phyloP scores from a whole-genome alignment of 345 rosid species.

The Salix suchowensis region DNA sequence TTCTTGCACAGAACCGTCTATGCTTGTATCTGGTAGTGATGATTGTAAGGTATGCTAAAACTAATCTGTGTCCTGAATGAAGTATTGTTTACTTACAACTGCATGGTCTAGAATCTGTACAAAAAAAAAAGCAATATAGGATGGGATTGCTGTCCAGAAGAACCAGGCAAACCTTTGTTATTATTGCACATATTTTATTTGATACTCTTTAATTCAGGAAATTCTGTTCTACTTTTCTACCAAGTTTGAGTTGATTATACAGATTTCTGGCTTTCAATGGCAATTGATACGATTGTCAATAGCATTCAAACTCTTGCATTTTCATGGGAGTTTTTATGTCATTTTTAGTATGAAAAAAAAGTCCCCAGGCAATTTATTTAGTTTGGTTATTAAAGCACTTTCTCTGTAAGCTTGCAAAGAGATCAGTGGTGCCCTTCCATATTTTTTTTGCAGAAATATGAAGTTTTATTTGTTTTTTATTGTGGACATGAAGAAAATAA shows the following conservation, averaged over 20 bases:
- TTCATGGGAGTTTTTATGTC: too few relatives aligned
- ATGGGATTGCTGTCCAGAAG: background rate
- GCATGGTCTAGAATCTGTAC: background rate
- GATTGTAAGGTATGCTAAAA: conserved; percentile 71
- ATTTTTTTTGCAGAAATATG: background rate
- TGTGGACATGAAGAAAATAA: background rate
- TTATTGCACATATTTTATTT: background rate
- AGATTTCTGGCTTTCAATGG: background rate
- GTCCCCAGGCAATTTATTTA: background rate
- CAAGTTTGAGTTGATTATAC: background rate
- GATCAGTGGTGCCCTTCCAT: background rate
- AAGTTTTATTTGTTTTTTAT: background rate
- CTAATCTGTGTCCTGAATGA: conserved; percentile 5
- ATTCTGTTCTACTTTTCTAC: background rate
- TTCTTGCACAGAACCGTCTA: conserved; percentile 81
- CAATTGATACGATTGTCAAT: background rate
- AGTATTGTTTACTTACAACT: background rate
- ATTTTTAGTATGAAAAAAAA: background rate
- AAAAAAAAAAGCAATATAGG: too few relatives aligned
- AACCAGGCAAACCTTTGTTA: background rate
- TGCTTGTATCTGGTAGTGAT: conserved; percentile 98
- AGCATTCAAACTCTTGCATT: background rate
- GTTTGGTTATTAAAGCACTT: background rate
- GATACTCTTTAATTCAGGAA: background rate
- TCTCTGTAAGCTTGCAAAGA: background rate